These are phyloP conservation scores for Hordeum vulgare DNA, from an alignment of 176 grass and related monocot species.

Conservation along the genomic window MorexV3_pseudomolecules_assembly NC_058521.1:65235000-65235499, in stretches of 20 bases:
- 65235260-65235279: constrained; percentile 61
- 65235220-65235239: constrained; percentile 42
- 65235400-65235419: too few relatives aligned
- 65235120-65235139: constrained; percentile 71
- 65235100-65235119: constrained; percentile 65
- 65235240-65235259: too few relatives aligned
- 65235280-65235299: constrained; percentile 51
- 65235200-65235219: constrained; percentile 42
- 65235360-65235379: constrained; percentile 75
- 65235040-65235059: constrained; percentile 70
- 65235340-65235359: constrained; percentile 48
- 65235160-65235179: constrained; percentile 56
- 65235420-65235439: too few relatives aligned
- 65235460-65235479: too few relatives aligned
- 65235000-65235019: constrained; percentile 47
- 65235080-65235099: too few relatives aligned
- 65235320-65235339: constrained; percentile 86
- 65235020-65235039: constrained; percentile 44
- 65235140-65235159: constrained; percentile 69
- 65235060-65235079: constrained; percentile 45
- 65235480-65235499: too few relatives aligned
- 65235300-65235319: constrained; percentile 65
- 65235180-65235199: constrained; percentile 58
- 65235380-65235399: too few relatives aligned
- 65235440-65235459: too few relatives aligned